A percentile compares a stretch with the other conserved stretches of the same genome.
Conservation (phyloP, 495 filamentous ascomycete species). For the Penicillium bialowiezense region DNA sequence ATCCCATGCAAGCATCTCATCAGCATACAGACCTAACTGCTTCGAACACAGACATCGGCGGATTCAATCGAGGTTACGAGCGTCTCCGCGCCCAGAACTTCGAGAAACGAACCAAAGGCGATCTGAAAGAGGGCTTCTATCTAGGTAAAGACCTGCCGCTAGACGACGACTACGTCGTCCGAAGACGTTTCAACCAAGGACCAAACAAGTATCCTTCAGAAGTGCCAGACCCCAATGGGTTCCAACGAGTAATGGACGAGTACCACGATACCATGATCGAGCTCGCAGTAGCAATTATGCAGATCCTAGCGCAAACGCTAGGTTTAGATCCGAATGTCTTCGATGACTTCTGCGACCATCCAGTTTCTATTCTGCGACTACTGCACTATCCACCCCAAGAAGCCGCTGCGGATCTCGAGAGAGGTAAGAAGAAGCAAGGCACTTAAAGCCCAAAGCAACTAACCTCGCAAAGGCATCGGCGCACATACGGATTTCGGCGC, state of each 20-base stretch:
- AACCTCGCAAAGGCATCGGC: constrained; percentile 31
- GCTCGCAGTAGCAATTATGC: constrained; percentile 27
- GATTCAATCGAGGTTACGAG: constrained; percentile 41
- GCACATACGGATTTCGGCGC: constrained; percentile 54
- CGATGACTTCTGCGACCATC: constrained; percentile 31
- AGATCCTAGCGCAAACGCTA: constrained; percentile 38
- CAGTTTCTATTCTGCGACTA: constrained; percentile 35
- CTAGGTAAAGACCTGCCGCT: constrained; percentile 35
- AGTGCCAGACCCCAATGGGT: constrained; percentile 23
- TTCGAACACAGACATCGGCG: constrained; percentile 12
- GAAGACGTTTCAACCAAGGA: constrained; percentile 34
- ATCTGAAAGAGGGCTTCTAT: constrained; percentile 48
- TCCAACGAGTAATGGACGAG: constrained; percentile 28
- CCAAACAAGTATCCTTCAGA: constrained; percentile 47
- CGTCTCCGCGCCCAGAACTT: constrained; percentile 39
- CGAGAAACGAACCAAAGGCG: constrained; percentile 34
- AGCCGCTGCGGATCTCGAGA: constrained; percentile 19
- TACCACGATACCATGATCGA: constrained; percentile 23
- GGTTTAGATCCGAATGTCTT: constrained; percentile 36
- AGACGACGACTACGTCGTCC: constrained; percentile 27
- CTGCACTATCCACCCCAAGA: constrained; percentile 49
- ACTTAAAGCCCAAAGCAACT: background rate
- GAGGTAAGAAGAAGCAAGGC: constrained; percentile 1
- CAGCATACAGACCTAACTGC: background rate
- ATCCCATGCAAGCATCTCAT: background rate